Evolutionary conservation across 2,329 filamentous ascomycete species (phyloP).

Genomic region (Fusarium ambrosium): DNA sequence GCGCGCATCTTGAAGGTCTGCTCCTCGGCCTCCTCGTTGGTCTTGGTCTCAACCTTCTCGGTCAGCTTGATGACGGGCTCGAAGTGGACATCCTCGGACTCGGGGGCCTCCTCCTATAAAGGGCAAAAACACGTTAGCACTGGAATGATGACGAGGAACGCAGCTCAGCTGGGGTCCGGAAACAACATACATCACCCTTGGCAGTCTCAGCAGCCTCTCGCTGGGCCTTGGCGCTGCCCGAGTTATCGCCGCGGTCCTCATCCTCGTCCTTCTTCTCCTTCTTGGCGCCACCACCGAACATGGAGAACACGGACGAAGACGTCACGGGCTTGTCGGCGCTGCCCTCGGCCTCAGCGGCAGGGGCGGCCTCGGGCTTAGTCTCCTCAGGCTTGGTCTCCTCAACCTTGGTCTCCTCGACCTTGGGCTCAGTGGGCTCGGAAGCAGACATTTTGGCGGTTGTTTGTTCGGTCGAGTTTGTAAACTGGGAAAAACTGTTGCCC

Average conservation of each 20-base stretch:
- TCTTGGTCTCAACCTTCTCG: constrained; percentile 96
- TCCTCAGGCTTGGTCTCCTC: constrained; percentile 49
- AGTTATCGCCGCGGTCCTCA: constrained; percentile 87
- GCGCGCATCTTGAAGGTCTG: constrained; percentile 99
- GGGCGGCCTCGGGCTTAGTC: constrained; percentile 47
- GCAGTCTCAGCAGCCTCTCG: constrained; percentile 70
- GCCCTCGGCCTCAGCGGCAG: constrained; percentile 35
- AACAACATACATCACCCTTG: constrained; percentile 66
- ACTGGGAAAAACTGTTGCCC: constrained; percentile 19
- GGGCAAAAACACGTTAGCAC: constrained; percentile 17
- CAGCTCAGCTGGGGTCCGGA: constrained; percentile 15
- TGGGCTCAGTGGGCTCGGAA: constrained; percentile 66
- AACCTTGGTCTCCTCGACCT: constrained; percentile 64
- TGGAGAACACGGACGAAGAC: constrained; percentile 86
- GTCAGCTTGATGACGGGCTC: constrained; percentile 96
- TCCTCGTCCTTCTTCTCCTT: constrained; percentile 88
- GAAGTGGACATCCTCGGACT: constrained; percentile 95
- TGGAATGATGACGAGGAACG: background rate
- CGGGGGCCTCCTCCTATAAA: constrained; percentile 71
- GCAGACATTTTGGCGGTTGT: constrained; percentile 60
- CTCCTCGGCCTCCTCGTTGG: constrained; percentile 98
- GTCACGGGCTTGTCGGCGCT: constrained; percentile 60
- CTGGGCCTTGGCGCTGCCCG: constrained; percentile 88
- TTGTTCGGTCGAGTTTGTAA: constrained; percentile 26
- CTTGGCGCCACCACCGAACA: constrained; percentile 98